Percentiles rank a stretch among this genome's conserved stretches.
Conservation (phyloP, 805 yeast genomes). For the Barnettozyma wickerhamii region DNA sequence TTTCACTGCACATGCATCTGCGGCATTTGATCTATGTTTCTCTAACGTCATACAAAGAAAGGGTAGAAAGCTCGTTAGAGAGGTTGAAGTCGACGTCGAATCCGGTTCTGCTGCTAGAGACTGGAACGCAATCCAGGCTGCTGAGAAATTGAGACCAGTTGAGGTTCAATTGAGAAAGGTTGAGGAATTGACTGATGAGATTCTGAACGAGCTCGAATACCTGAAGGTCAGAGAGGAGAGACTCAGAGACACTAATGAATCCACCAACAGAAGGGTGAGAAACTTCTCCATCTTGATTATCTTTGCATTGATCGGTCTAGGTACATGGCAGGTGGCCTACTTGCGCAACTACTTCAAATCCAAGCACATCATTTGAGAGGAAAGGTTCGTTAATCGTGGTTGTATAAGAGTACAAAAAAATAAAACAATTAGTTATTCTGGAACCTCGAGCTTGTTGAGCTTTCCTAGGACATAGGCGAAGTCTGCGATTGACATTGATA, state of each 20-base stretch:
- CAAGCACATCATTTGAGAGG: slow-evolving; percentile 56
- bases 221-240: slow-evolving; percentile 84
- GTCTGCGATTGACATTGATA: slow-evolving; percentile 37
- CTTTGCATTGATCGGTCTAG: slow-evolving; percentile 67
- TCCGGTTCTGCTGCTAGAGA: slow-evolving; percentile 97
- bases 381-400: too few relatives aligned
- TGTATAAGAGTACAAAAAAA: not conserved
- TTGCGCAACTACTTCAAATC: slow-evolving; percentile 89
- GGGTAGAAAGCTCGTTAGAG: slow-evolving; percentile 51
- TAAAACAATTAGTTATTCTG: not conserved
- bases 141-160: slow-evolving; percentile 87
- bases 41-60: slow-evolving; percentile 51
- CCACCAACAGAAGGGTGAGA: slow-evolving; percentile 90
- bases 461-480: slow-evolving; percentile 47
- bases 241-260: slow-evolving; percentile 94
- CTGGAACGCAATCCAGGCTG: slow-evolving; percentile 92
- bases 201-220: slow-evolving; percentile 74
- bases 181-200: slow-evolving; percentile 82
- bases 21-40: slow-evolving; percentile 90
- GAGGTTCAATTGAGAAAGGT: slow-evolving; percentile 87
- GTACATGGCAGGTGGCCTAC: slow-evolving; percentile 90
- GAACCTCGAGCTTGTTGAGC: slow-evolving; percentile 29
- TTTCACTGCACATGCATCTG: slow-evolving; percentile 77
- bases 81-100: slow-evolving; percentile 86
- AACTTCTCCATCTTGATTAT: slow-evolving; percentile 74